A percentile compares a stretch with the other conserved stretches of the same genome.
These are phyloP conservation scores for Psilocybe azurescens DNA, from an alignment of 768 basidiomycete genomes.

Conservation along the genomic window DNA sequence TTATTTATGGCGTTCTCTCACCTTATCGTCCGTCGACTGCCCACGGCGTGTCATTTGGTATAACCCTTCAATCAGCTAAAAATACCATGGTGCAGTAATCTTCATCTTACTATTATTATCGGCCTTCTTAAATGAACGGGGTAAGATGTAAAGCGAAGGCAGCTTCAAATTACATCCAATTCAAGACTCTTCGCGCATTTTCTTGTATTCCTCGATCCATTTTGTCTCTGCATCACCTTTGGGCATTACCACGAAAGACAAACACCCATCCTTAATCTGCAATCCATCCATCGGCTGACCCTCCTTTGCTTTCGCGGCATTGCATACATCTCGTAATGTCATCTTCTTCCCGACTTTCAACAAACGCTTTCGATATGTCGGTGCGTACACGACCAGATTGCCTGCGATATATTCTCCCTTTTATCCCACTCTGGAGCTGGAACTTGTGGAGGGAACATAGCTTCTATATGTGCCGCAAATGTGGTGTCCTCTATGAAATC, in stretches of 20 bases:
- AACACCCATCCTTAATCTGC: conserved; percentile 81
- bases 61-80: not conserved
- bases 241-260: conserved; percentile 80
- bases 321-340: conserved; percentile 79
- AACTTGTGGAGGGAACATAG: conserved; percentile 82
- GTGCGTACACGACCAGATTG: conserved; percentile 81
- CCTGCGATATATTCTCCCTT: conserved; percentile 67
- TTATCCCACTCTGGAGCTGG: conserved; percentile 79
- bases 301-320: conserved; percentile 61
- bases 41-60: conserved; percentile 13
- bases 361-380: conserved; percentile 74
- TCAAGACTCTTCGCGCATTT: conserved; percentile 38
- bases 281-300: conserved; percentile 76
- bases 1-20: conserved; percentile 16
- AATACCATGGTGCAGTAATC: not conserved
- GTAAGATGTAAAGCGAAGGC: not conserved
- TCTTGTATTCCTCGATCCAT: conserved; percentile 92
- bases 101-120: conserved; percentile 4
- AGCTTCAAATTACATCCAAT: conserved; percentile 7
- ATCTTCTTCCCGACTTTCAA: conserved; percentile 93
- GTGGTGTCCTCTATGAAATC: conserved; percentile 86
- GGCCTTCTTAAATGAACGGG: conserved; percentile 6
- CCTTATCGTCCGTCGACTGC: conserved; percentile 20
- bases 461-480: conserved; percentile 75
- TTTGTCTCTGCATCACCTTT: conserved; percentile 77